Percentiles rank a stretch among this genome's conserved stretches.
These are phyloP conservation scores for Pythium sukuiense DNA, from an alignment of 352 stramenopile species.

Conservation along the genomic window DNA sequence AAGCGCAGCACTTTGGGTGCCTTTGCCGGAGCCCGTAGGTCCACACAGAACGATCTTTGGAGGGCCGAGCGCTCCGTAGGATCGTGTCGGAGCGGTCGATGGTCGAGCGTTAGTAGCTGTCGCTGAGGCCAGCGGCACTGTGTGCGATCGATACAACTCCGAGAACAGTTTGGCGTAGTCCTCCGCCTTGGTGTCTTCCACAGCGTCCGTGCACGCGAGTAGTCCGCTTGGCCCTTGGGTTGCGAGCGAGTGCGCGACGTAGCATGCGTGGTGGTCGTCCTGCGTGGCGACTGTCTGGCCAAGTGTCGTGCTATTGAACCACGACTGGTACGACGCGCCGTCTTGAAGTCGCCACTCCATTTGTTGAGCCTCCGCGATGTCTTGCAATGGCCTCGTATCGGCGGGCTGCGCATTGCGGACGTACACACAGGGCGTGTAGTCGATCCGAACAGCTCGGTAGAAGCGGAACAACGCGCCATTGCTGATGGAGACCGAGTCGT, in stretches of 20 bases:
- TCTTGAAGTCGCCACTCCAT: constrained; percentile 36
- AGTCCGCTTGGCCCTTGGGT: constrained; percentile 34
- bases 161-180: constrained; percentile 61
- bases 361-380: constrained; percentile 32
- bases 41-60: constrained; percentile 88
- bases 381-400: constrained; percentile 34
- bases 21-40: constrained; percentile 93
- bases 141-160: constrained; percentile 54
- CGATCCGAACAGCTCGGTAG: constrained; percentile 49
- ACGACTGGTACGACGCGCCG: constrained; percentile 37
- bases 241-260: constrained; percentile 47
- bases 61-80: constrained; percentile 19
- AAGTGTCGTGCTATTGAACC: constrained; percentile 41
- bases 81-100: neutral
- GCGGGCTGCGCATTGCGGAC: constrained; percentile 27
- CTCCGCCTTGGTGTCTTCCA: constrained; percentile 43
- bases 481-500: constrained; percentile 46
- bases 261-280: constrained; percentile 54
- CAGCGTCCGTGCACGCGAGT: constrained; percentile 51
- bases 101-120: constrained; percentile 5
- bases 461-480: constrained; percentile 53
- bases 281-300: constrained; percentile 38
- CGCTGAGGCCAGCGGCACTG: constrained; percentile 16
- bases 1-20: constrained; percentile 93
- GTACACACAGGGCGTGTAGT: constrained; percentile 46